Conservation (phyloP, 1,139 yeast genomes). For the Hanseniaspora gamundiae region DNA sequence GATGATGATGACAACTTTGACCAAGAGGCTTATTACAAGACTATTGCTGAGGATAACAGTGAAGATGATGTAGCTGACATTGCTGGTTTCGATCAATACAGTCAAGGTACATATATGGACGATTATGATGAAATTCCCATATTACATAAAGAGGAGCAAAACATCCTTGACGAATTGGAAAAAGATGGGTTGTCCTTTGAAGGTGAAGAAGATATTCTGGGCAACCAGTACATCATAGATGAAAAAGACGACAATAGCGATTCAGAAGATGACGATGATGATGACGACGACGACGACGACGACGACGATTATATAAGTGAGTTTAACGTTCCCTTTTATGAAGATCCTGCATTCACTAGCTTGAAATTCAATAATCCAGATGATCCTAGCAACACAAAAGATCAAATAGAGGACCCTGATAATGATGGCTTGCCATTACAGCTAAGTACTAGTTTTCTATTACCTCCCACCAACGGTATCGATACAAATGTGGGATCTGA, state of each 20-base stretch:
- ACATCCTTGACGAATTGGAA: slow-evolving; percentile 30
- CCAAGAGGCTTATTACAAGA: slow-evolving; percentile 57
- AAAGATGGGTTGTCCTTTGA: slow-evolving; percentile 27
- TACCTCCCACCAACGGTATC: not conserved
- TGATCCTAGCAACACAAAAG: slow-evolving; percentile 12
- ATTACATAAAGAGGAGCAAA: slow-evolving; percentile 35
- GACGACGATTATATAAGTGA: slow-evolving; percentile 23
- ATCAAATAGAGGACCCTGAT: slow-evolving; percentile 11
- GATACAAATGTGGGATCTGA: not conserved
- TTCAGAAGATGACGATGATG: slow-evolving; percentile 27
- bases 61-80: slow-evolving; percentile 24
- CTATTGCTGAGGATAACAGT: slow-evolving; percentile 49
- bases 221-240: slow-evolving; percentile 9
- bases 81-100: slow-evolving; percentile 32
- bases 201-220: slow-evolving; percentile 11
- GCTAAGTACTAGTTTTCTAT: not conserved
- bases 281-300: slow-evolving; percentile 22
- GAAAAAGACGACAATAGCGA: slow-evolving; percentile 15
- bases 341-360: slow-evolving; percentile 26
- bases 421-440: slow-evolving; percentile 1
- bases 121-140: slow-evolving; percentile 29
- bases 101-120: slow-evolving; percentile 44
- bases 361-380: slow-evolving; percentile 15
- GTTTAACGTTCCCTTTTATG: slow-evolving; percentile 27
- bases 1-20: slow-evolving; percentile 63